Evolutionary conservation across 805 yeast species (phyloP).

Genomic region (Metschnikowia lachancei): DNA sequence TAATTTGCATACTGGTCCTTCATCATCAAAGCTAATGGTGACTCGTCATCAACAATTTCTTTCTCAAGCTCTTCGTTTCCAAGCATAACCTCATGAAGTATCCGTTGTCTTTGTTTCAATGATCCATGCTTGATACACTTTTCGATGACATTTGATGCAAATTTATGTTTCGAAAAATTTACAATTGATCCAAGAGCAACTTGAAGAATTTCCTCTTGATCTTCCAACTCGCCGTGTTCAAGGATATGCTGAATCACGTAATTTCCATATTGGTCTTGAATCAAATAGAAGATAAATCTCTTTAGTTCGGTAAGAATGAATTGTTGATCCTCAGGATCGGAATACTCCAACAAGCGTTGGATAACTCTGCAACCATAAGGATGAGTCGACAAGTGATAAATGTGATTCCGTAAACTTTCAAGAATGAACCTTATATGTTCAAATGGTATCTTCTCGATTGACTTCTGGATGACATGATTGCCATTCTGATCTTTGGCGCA

Average conservation of each 20-base stretch:
- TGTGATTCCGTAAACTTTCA: constrained; percentile 63
- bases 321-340: constrained; percentile 61
- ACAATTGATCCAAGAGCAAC: constrained; percentile 73
- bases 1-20: constrained; percentile 97
- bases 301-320: constrained; percentile 69
- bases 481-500: constrained; percentile 89
- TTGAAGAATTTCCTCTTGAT: constrained; percentile 58
- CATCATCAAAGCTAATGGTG: constrained; percentile 87
- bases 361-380: constrained; percentile 98
- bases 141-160: constrained; percentile 97
- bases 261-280: constrained; percentile 96
- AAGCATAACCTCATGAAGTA: constrained; percentile 65
- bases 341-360: constrained; percentile 84
- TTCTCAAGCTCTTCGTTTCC: constrained; percentile 47
- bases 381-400: constrained; percentile 86
- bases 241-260: constrained; percentile 95
- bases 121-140: constrained; percentile 80
- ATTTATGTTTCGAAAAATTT: constrained; percentile 88
- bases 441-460: constrained; percentile 83
- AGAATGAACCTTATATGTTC: constrained; percentile 67
- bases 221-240: constrained; percentile 69
- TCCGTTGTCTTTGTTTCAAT: constrained; percentile 54
- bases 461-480: constrained; percentile 94
- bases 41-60: constrained; percentile 54
- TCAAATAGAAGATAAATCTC: constrained; percentile 66